Conservation (phyloP, 176 grass and related monocot species). For the Tillandsia leiboldiana region DNA sequence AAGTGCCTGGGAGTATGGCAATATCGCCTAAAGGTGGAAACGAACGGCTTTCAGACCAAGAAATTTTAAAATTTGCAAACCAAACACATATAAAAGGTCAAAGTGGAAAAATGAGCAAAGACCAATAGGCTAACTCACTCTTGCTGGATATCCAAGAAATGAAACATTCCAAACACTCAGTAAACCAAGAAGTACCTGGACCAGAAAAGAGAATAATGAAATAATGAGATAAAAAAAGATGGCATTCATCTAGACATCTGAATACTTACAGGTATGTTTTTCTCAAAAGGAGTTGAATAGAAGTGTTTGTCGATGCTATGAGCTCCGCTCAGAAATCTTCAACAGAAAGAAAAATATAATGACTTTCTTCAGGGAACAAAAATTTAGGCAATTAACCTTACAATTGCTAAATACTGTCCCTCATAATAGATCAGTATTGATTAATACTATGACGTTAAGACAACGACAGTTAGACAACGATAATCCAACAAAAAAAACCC, state of each 20-base stretch:
- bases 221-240: constrained; percentile 12
- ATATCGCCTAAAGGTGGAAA: constrained; percentile 54
- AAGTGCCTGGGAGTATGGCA: constrained; percentile 89
- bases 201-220: constrained; percentile 9
- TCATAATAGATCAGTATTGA: background rate
- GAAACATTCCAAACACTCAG: constrained; percentile 97
- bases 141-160: constrained; percentile 88
- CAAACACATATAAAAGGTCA: background rate
- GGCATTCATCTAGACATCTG: background rate
- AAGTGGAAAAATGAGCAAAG: constrained; percentile 9
- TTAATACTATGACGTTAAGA: background rate
- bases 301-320: constrained; percentile 81
- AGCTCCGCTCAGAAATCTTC: constrained; percentile 97
- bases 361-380: constrained; percentile 13
- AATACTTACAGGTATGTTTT: constrained; percentile 85
- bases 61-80: background rate
- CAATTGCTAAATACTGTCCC: background rate
- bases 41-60: constrained; percentile 9
- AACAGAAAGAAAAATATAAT: constrained; percentile 21
- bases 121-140: constrained; percentile 35
- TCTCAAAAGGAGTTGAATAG: constrained; percentile 60
- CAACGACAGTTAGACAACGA: background rate
- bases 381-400: background rate
- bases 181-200: constrained; percentile 92
- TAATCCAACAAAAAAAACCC: too few species aligned